Evolutionary conservation across 23 red algal species (phyloP).

Genomic region (Agarophyton chilense): DNA sequence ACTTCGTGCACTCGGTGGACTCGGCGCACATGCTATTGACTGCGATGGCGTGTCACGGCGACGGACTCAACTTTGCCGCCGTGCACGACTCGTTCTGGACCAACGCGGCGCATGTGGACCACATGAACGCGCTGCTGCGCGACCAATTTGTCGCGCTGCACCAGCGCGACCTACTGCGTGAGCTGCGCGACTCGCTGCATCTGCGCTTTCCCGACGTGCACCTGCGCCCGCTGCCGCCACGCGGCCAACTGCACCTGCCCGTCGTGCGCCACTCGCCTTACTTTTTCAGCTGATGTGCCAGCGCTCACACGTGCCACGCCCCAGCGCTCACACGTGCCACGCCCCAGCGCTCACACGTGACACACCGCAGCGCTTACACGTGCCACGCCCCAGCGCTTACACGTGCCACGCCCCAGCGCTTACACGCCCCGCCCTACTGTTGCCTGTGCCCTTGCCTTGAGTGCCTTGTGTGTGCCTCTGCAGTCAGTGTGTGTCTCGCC

Average conservation of each 20-base stretch:
- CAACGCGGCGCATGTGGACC: slow-evolving; percentile 73
- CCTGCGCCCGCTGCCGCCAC: slow-evolving; percentile 65
- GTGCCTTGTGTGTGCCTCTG: too few species aligned
- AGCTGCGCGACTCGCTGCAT: slow-evolving; percentile 76
- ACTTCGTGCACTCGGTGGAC: slow-evolving; percentile 98
- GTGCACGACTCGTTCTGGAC: slow-evolving; percentile 99
- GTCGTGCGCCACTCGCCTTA: slow-evolving; percentile 78
- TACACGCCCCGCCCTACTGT: too few species aligned
- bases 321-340: slow-evolving; percentile 3
- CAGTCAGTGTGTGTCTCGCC: too few species aligned
- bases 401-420: too few species aligned
- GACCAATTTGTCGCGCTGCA: slow-evolving; percentile 86
- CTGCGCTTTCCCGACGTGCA: slow-evolving; percentile 59
- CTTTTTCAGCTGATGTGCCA: slow-evolving; percentile 78
- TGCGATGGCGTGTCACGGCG: slow-evolving; percentile 63
- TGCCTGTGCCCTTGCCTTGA: too few species aligned
- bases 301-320: background rate
- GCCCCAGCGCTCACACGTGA: background rate
- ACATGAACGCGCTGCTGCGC: slow-evolving; percentile 88
- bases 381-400: too few species aligned
- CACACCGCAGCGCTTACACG: too few species aligned
- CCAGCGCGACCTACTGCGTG: slow-evolving; percentile 74
- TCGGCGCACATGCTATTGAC: slow-evolving; percentile 97
- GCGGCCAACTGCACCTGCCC: slow-evolving; percentile 77
- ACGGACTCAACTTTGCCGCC: slow-evolving; percentile 85